Conservation (phyloP, 306 rosid genomes). For the Styphnolobium japonicum region DNA sequence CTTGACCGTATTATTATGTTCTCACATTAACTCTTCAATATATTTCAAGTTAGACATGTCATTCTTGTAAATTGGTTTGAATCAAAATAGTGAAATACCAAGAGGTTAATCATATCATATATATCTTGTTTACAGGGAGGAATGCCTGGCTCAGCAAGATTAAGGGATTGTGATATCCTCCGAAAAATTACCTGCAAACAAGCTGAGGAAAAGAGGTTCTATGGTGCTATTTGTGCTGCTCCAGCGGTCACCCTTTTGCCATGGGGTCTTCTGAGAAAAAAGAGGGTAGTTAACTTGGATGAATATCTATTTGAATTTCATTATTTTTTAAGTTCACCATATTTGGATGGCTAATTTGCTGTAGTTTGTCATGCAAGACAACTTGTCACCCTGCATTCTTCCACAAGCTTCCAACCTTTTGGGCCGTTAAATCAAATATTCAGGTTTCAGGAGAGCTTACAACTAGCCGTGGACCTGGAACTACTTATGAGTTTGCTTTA, state of each 20-base stretch:
- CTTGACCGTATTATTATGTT: background rate
- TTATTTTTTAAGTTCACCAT: background rate
- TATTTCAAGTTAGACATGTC: too few species aligned
- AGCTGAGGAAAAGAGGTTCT: slow-evolving; percentile 79
- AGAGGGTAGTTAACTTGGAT: slow-evolving; percentile 50
- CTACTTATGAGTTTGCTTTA: slow-evolving; percentile 76
- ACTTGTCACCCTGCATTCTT: slow-evolving; percentile 96
- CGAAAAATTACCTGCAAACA: slow-evolving; percentile 69
- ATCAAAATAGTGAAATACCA: background rate
- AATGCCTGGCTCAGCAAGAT: slow-evolving; percentile 92
- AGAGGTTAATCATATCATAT: background rate
- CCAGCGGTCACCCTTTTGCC: slow-evolving; percentile 95
- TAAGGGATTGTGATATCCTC: slow-evolving; percentile 75
- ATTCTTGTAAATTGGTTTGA: background rate
- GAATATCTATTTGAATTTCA: slow-evolving; percentile 8
- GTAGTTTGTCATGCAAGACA: slow-evolving; percentile 61
- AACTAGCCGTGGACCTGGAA: slow-evolving; percentile 96
- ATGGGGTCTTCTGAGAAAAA: slow-evolving; percentile 85
- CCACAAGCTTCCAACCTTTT: slow-evolving; percentile 85
- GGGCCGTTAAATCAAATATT: slow-evolving; percentile 86
- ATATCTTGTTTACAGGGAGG: slow-evolving; percentile 62
- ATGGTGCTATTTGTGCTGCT: slow-evolving; percentile 95
- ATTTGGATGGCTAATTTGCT: slow-evolving; percentile 47
- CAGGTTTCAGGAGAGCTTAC: slow-evolving; percentile 89
- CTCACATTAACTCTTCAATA: background rate